Conservation (phyloP, 1,284 basidiomycete genomes). For the Cutaneotrichosporon sp. region DNA sequence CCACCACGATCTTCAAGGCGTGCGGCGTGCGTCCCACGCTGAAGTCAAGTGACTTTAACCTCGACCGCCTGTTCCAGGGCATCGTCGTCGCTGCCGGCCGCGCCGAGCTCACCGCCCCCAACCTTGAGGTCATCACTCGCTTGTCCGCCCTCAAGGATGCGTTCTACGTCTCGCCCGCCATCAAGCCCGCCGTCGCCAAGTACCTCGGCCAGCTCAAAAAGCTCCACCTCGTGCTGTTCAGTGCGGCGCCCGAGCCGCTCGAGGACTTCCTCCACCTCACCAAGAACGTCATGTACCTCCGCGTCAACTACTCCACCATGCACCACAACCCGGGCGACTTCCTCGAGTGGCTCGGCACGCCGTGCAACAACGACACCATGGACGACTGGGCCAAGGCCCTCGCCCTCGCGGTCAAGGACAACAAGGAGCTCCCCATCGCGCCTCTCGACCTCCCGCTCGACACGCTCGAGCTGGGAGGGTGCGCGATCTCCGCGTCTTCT, state of each 20-base stretch:
- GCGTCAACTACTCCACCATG: slow-evolving; percentile 12
- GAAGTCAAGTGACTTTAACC: no score
- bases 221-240: slow-evolving; percentile 12
- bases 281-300: slow-evolving; percentile 16
- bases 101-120: background rate
- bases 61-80: slow-evolving; percentile 11
- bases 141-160: background rate
- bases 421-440: background rate
- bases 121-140: slow-evolving; percentile 13
- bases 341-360: slow-evolving; percentile 5
- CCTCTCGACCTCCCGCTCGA: slow-evolving; percentile 8
- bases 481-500: background rate
- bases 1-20: background rate
- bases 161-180: background rate
- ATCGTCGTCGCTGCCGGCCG: slow-evolving; percentile 1
- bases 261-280: slow-evolving; percentile 5
- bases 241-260: background rate
- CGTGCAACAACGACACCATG: background rate
- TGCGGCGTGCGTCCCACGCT: background rate
- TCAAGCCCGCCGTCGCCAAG: background rate
- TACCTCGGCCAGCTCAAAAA: slow-evolving; percentile 10
- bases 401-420: background rate
- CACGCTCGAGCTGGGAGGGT: background rate
- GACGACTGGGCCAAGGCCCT: background rate
- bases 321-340: background rate